phyloP scores from a whole-genome alignment of 805 yeast species.

The Candida silvatica region DNA sequence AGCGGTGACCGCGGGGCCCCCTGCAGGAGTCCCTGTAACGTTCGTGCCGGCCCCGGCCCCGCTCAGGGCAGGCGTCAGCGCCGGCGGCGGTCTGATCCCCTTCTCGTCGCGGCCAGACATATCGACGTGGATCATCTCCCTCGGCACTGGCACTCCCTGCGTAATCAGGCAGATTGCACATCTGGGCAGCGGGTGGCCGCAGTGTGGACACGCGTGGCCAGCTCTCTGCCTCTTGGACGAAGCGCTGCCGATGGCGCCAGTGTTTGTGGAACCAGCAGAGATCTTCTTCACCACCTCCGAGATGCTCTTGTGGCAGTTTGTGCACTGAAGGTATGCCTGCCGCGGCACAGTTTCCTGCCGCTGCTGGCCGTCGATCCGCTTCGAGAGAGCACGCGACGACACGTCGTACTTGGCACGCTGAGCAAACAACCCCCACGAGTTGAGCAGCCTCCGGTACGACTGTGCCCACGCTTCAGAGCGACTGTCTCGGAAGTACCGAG shows the following conservation, averaged over 20 bases:
- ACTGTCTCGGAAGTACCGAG: conserved; percentile 67
- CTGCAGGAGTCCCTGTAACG: not conserved
- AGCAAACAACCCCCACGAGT: conserved; percentile 76
- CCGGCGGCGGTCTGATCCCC: not conserved
- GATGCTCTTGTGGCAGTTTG: conserved; percentile 70
- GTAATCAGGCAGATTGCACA: conserved; percentile 85
- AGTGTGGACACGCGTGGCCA: conserved; percentile 55
- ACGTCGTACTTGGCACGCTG: conserved; percentile 82
- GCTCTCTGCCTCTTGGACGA: conserved; percentile 8
- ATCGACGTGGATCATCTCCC: conserved; percentile 24
- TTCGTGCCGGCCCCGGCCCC: not conserved
- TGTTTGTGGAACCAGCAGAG: conserved; percentile 1
- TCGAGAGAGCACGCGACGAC: conserved; percentile 56
- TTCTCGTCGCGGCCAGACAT: conserved; percentile 3
- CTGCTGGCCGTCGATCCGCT: conserved; percentile 36
- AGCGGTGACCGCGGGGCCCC: not conserved
- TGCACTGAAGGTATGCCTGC: conserved; percentile 77
- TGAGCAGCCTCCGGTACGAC: conserved; percentile 56
- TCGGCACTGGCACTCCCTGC: conserved; percentile 58
- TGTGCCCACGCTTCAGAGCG: conserved; percentile 76
- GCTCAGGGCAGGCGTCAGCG: not conserved
- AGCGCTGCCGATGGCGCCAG: not conserved
- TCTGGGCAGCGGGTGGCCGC: conserved; percentile 81
- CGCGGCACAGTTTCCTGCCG: conserved; percentile 49
- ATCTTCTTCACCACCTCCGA: conserved; percentile 23